Conservation (phyloP, 164 flowering plant genomes). For the Piper betle region DNA sequence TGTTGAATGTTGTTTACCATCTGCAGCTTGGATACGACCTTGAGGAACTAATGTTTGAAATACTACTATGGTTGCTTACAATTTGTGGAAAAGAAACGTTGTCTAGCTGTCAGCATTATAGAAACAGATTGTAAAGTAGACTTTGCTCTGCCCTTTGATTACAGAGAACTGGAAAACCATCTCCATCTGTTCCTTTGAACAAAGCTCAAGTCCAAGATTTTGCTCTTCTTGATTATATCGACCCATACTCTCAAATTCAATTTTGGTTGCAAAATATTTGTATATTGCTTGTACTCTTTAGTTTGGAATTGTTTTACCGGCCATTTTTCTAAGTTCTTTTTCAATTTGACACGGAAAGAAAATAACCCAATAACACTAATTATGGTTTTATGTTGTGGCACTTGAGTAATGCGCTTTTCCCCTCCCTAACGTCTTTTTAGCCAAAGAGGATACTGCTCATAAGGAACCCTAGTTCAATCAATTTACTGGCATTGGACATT, state of each 20-base stretch:
- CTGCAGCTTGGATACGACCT: slow-evolving; percentile 90
- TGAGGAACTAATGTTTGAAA: slow-evolving; percentile 89
- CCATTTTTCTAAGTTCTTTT: too few relatives aligned
- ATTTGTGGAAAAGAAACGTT: slow-evolving; percentile 58
- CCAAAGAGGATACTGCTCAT: too few relatives aligned
- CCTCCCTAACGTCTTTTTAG: background rate
- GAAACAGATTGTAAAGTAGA: slow-evolving; percentile 99
- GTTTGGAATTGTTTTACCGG: too few relatives aligned
- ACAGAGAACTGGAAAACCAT: slow-evolving; percentile 73
- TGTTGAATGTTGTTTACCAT: too few relatives aligned
- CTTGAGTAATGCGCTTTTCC: background rate
- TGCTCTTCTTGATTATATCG: background rate
- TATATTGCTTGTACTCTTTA: background rate
- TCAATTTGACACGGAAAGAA: background rate
- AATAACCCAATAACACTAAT: background rate
- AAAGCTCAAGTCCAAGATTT: slow-evolving; percentile 53
- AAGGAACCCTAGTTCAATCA: slow-evolving; percentile 72
- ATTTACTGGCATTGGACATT: slow-evolving; percentile 65
- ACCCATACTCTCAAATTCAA: background rate
- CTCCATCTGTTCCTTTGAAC: slow-evolving; percentile 25
- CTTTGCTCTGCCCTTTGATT: slow-evolving; percentile 96
- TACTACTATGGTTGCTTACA: slow-evolving; percentile 86
- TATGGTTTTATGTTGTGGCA: background rate
- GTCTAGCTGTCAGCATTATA: too few relatives aligned
- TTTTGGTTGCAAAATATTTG: too few relatives aligned